Base-by-base conservation (phyloP, 2,329 filamentous ascomycete species). In the Thelonectria olida region DNA sequence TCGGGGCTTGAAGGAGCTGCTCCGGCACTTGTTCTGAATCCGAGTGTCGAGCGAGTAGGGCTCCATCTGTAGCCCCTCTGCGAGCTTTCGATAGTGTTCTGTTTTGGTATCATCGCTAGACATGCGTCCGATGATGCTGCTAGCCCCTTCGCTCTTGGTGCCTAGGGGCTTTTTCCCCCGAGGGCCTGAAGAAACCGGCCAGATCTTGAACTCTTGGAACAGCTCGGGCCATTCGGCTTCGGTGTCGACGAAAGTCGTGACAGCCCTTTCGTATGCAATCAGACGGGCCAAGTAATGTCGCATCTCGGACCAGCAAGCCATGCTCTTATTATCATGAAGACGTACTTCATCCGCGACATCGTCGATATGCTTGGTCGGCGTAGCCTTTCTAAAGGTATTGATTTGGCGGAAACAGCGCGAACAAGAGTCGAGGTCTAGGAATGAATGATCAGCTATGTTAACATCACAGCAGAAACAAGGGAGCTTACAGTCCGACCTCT, bases 121-220 rank as follows among this genome's bases (percentile, higher is more conserved):
- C 67, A 76, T 70, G 4, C 69, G 64, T 0, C 67, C 54, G 1
- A 75, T 62, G 3, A 76, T 69, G 3, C 60, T 59, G 0, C 31
- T 1, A 0, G 74, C 70, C 3, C 36, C 59, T 5, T 68, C 61
- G 2, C 61, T 63, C n/a, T 64, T 69, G 19, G 42, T 61, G 2
- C 63, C 34, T 0, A 72, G 25, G 0, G 67, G 73, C 17, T 10
- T 10, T 13, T 72, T 71, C 2, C 13, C 47, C 0, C 45, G n/a
- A 1, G 19, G n/a, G 10, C 67, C 75, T 0, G 78, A 79, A 0
- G 66, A 53, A 0, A 79, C 39, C 0, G 56, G 28, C 0, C 61
- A 63, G 7, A 80, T 66, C 4, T 64, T 47, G 23, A 75, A 65
- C 9, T 75, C 69, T 6, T 71, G 55, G 7, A 79, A 79, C 1